Percentiles rank a stretch among this genome's conserved stretches.
These are phyloP conservation scores for Laburnicola sp. DNA, from an alignment of 2,329 filamentous ascomycete genomes.

Conservation along the genomic window DNA sequence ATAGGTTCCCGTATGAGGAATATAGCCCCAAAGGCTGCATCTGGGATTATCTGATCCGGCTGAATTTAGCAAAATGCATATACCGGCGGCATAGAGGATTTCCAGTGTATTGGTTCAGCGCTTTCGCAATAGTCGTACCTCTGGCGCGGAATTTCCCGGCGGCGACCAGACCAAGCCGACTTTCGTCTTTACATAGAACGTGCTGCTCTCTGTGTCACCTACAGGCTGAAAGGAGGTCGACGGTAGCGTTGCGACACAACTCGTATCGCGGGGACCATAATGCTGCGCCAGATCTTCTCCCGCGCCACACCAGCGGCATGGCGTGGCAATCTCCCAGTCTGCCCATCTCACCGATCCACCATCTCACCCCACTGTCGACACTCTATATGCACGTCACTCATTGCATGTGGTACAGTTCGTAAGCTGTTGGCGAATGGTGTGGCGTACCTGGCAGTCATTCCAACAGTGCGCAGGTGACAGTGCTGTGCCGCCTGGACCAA, in stretches of 20 bases:
- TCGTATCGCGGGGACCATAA: constrained; percentile 3
- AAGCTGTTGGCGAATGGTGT: not conserved
- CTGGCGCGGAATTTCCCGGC: not conserved
- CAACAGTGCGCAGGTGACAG: constrained; percentile 1
- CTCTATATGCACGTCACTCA: constrained; percentile 1
- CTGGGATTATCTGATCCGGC: not conserved
- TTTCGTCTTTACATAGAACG: not conserved
- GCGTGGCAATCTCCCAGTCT: not conserved
- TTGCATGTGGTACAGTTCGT: not conserved
- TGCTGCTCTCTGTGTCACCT: not conserved
- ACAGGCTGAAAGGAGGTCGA: not conserved
- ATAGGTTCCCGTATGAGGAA: not conserved
- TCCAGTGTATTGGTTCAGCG: too few relatives aligned
- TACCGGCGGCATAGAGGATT: not conserved
- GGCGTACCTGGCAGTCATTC: not conserved
- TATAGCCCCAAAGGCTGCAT: not conserved
- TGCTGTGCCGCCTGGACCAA: constrained; percentile 3
- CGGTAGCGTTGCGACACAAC: not conserved
- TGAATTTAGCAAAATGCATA: not conserved
- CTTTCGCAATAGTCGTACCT: not conserved
- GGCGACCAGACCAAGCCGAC: not conserved
- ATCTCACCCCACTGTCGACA: not conserved
- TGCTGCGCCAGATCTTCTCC: constrained; percentile 3
- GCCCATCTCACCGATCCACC: not conserved
- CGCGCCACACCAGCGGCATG: not conserved